A percentile compares a stretch with the other conserved stretches of the same genome.
Evolutionary conservation across 495 filamentous ascomycete genomes (phyloP).

Genomic region (Lophiotrema nucula): DNA sequence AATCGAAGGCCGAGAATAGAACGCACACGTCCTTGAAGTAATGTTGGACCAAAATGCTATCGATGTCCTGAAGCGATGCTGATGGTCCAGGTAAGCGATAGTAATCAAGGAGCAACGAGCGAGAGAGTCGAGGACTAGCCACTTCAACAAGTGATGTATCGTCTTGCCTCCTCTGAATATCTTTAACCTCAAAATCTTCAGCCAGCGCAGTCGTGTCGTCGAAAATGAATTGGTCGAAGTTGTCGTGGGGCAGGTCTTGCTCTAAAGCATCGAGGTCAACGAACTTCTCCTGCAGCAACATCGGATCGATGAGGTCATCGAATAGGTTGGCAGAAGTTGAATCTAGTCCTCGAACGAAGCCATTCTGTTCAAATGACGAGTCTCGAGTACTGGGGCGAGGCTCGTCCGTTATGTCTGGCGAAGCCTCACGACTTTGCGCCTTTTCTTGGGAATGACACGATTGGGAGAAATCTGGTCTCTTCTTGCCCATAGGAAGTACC

Average conservation of each 20-base stretch:
- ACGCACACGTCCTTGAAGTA: constrained; percentile 61
- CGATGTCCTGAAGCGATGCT: constrained; percentile 12
- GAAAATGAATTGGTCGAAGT: constrained; percentile 1
- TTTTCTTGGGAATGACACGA: not conserved
- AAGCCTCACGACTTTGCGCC: not conserved
- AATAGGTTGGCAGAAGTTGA: not conserved
- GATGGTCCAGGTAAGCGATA: constrained; percentile 23
- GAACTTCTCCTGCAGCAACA: constrained; percentile 6
- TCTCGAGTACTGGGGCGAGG: not conserved
- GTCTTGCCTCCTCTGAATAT: not conserved
- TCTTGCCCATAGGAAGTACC: constrained; percentile 21
- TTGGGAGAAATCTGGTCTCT: not conserved
- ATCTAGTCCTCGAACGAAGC: not conserved
- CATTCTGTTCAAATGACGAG: not conserved
- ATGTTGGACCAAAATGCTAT: constrained; percentile 56
- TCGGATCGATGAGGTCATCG: constrained; percentile 13
- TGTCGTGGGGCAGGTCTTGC: constrained; percentile 3
- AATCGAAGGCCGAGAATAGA: constrained; percentile 59
- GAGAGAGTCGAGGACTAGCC: constrained; percentile 14
- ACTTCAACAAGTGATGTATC: not conserved
- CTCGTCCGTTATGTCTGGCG: not conserved
- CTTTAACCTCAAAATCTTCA: constrained; percentile 14
- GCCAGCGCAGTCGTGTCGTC: not conserved
- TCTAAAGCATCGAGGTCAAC: not conserved
- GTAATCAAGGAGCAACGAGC: constrained; percentile 30